phyloP scores from a whole-genome alignment of 2,329 filamentous ascomycete species.

The Canariomyces notabilis region DNA sequence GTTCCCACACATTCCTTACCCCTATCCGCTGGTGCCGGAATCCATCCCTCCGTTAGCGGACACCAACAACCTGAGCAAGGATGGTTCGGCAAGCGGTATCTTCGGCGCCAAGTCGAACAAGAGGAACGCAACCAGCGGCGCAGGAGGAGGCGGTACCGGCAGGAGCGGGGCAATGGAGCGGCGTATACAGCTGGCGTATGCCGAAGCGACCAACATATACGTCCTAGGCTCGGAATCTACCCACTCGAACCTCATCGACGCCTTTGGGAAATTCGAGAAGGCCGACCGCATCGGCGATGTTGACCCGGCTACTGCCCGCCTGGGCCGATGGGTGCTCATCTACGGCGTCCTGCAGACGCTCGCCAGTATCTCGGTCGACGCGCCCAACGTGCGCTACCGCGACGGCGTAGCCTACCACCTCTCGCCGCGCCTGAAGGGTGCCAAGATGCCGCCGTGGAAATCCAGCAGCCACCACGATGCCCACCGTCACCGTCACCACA shows the following conservation, averaged over 20 bases:
- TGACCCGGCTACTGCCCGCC: slow-evolving; percentile 51
- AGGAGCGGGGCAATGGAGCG: slow-evolving; percentile 37
- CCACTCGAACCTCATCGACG: slow-evolving; percentile 50
- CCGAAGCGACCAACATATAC: slow-evolving; percentile 56
- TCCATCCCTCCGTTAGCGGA: slow-evolving; percentile 35
- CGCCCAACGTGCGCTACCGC: slow-evolving; percentile 46
- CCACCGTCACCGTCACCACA: slow-evolving; percentile 17
- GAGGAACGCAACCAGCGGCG: slow-evolving; percentile 27
- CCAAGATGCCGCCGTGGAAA: slow-evolving; percentile 52
- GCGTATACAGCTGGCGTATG: slow-evolving; percentile 52
- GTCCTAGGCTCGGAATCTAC: slow-evolving; percentile 48
- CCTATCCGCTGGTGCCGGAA: slow-evolving; percentile 60
- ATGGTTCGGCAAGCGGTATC: slow-evolving; percentile 23
- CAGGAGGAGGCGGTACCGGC: slow-evolving; percentile 14
- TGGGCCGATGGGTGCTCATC: slow-evolving; percentile 57
- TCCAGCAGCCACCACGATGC: slow-evolving; percentile 23
- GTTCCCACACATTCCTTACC: slow-evolving; percentile 62
- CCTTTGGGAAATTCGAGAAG: slow-evolving; percentile 54
- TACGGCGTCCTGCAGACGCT: slow-evolving; percentile 58
- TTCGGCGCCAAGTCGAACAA: slow-evolving; percentile 29
- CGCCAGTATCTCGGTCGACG: slow-evolving; percentile 54
- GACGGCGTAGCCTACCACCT: slow-evolving; percentile 54
- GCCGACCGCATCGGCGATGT: slow-evolving; percentile 44
- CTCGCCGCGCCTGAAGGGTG: slow-evolving; percentile 47
- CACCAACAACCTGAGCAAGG: slow-evolving; percentile 19